phyloP scores from a whole-genome alignment of 2,329 filamentous ascomycete genomes.

The Rutstroemia sp. region DNA sequence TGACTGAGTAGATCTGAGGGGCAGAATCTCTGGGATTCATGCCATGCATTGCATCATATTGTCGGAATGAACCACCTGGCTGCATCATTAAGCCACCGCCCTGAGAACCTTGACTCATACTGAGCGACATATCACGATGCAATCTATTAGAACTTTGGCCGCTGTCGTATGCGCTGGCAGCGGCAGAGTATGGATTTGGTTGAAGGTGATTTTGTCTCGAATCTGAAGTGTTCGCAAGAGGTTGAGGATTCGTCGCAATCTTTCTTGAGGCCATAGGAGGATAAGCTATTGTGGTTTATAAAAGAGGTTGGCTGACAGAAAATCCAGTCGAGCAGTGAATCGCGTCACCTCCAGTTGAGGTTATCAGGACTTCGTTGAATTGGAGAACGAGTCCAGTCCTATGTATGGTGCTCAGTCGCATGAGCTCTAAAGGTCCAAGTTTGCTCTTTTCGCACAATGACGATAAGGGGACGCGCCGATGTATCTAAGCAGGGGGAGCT shows the following conservation, averaged over 20 bases:
- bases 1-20: constrained; percentile 56
- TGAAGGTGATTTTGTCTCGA: constrained; percentile 25
- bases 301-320: neutral
- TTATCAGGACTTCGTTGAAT: neutral
- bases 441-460: constrained; percentile 8
- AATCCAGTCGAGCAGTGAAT: constrained; percentile 1
- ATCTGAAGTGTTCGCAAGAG: constrained; percentile 24
- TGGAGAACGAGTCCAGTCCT: neutral
- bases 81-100: constrained; percentile 29
- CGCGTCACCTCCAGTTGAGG: constrained; percentile 8
- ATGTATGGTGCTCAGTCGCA: neutral
- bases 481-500: constrained; percentile 7
- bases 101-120: constrained; percentile 29
- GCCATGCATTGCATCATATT: constrained; percentile 24
- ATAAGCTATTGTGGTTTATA: neutral
- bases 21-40: constrained; percentile 23
- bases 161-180: constrained; percentile 19
- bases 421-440: neutral
- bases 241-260: constrained; percentile 22
- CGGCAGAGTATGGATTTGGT: constrained; percentile 16
- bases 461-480: constrained; percentile 18
- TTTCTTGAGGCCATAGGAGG: constrained; percentile 20
- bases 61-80: constrained; percentile 24
- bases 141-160: constrained; percentile 15
- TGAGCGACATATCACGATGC: constrained; percentile 28